A percentile compares a stretch with the other conserved stretches of the same genome.
phyloP scores from a whole-genome alignment of 345 rosid species.

The Citropsis articulata region DNA sequence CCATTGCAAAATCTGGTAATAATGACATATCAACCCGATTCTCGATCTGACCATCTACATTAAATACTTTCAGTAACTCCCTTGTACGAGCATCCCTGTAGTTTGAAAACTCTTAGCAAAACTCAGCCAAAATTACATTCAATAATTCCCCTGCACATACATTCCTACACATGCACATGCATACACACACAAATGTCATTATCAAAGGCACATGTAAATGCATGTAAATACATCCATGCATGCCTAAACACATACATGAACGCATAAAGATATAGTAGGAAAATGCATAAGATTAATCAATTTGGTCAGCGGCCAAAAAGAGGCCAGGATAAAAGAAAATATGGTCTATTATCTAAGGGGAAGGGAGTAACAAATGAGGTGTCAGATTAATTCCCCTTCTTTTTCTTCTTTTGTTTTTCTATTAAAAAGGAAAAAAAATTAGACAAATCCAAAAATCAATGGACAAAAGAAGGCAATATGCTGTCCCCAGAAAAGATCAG shows the following conservation, averaged over 20 bases:
- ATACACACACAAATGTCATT: not conserved
- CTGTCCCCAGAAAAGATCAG: too few species aligned
- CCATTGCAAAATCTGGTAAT: conserved; percentile 56
- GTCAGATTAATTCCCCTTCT: not conserved
- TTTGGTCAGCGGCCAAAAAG: not conserved
- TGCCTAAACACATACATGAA: not conserved
- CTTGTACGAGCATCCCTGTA: conserved; percentile 88
- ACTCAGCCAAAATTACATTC: not conserved
- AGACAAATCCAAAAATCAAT: too few species aligned
- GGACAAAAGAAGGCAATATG: too few species aligned
- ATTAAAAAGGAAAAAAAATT: too few species aligned
- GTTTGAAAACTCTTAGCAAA: conserved; percentile 14
- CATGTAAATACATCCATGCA: not conserved
- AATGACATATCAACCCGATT: conserved; percentile 59
- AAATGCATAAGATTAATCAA: not conserved
- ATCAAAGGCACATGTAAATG: not conserved
- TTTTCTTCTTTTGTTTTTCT: too few species aligned
- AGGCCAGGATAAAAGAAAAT: not conserved
- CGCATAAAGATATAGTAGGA: not conserved
- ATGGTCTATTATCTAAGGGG: not conserved
- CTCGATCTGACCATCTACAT: conserved; percentile 82
- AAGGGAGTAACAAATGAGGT: not conserved
- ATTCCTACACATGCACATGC: not conserved
- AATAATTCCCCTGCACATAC: not conserved
- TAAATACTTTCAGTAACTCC: conserved; percentile 80